These are phyloP conservation scores for Solanum sitiens DNA, from an alignment of 257 asterid species.

Conservation along the genomic window DNA sequence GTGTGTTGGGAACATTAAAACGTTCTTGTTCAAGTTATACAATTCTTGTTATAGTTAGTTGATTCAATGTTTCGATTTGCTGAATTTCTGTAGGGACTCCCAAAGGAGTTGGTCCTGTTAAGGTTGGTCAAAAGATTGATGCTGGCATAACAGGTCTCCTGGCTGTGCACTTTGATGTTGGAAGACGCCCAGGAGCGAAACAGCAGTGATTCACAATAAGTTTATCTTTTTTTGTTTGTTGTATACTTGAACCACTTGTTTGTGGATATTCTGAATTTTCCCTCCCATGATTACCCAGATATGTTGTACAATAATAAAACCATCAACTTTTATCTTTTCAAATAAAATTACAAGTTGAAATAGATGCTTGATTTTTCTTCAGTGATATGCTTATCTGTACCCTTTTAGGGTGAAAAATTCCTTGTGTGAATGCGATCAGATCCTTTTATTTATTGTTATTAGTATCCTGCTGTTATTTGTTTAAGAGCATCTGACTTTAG, in stretches of 20 bases:
- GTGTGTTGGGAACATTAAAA: background rate
- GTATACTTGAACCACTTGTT: background rate
- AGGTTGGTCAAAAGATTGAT: slow-evolving; percentile 73
- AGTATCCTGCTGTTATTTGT: background rate
- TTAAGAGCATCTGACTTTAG: background rate
- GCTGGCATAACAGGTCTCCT: slow-evolving; percentile 83
- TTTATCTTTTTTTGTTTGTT: background rate
- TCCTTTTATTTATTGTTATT: background rate
- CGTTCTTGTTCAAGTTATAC: background rate
- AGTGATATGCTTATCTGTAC: background rate
- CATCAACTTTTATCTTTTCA: background rate
- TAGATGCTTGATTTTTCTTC: background rate
- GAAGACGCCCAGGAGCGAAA: slow-evolving; percentile 30
- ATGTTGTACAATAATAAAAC: background rate
- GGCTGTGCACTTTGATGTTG: slow-evolving; percentile 72
- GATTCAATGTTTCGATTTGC: background rate
- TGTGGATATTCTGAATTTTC: background rate
- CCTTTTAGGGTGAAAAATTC: background rate
- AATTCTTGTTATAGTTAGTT: background rate
- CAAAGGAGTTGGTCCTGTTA: slow-evolving; percentile 81
- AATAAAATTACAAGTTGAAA: background rate
- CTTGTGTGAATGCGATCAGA: background rate
- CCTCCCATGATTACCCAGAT: background rate
- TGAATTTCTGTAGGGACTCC: slow-evolving; percentile 69
- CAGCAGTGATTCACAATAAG: slow-evolving; percentile 4